Evolutionary conservation across 495 filamentous ascomycete species (phyloP).

Genomic region (Penicillium riverlandense): DNA sequence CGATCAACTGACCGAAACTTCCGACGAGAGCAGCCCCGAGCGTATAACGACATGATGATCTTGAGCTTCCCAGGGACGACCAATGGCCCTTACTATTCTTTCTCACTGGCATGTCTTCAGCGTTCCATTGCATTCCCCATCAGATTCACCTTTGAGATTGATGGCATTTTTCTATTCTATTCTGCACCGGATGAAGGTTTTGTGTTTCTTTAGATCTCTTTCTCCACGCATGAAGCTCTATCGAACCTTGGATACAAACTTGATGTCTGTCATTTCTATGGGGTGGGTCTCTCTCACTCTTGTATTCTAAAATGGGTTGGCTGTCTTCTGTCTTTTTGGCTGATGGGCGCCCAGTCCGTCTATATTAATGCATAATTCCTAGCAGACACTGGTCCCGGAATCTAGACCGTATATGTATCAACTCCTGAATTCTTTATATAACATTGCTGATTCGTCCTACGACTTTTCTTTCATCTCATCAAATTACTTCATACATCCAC

Average conservation of each 20-base stretch:
- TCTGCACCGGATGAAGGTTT: not conserved
- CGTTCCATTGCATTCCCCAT: slow-evolving; percentile 14
- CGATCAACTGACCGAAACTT: too few relatives aligned
- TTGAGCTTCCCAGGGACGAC: not conserved
- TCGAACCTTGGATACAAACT: too few relatives aligned
- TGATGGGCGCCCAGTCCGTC: too few relatives aligned
- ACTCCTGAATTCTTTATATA: not conserved
- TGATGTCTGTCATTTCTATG: too few relatives aligned
- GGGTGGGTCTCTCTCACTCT: too few relatives aligned
- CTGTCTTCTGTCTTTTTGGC: too few relatives aligned
- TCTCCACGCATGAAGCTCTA: too few relatives aligned
- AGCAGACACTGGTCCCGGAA: not conserved
- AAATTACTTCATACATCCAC: not conserved
- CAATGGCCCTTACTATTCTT: not conserved
- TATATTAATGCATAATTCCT: too few relatives aligned
- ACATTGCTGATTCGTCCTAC: slow-evolving; percentile 1
- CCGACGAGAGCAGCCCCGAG: too few relatives aligned
- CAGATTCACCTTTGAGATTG: not conserved
- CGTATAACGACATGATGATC: too few relatives aligned
- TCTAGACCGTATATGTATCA: not conserved
- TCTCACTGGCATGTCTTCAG: slow-evolving; percentile 1
- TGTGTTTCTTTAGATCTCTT: too few relatives aligned
- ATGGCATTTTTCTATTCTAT: not conserved
- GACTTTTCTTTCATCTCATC: slow-evolving; percentile 5
- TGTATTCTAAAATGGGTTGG: too few relatives aligned